A percentile compares a stretch with the other conserved stretches of the same genome.
phyloP scores from a whole-genome alignment of 352 stramenopile genomes.

The Globisporangium carolinianum region DNA sequence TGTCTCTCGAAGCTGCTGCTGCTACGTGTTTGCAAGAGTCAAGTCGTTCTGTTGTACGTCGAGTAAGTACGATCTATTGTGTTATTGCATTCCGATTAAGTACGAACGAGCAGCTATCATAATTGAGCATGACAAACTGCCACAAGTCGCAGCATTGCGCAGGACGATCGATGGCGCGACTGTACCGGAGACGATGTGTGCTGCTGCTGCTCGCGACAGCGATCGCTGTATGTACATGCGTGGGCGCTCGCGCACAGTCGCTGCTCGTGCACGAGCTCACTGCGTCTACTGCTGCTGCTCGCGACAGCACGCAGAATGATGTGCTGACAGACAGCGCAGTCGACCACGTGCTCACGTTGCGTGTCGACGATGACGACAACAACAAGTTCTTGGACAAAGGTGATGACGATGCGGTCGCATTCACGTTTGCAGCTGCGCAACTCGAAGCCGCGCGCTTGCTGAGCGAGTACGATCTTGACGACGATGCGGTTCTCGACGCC shows the following conservation, averaged over 20 bases:
- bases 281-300: not conserved
- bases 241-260: not conserved
- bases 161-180: no score
- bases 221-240: not conserved
- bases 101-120: no score
- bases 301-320: not conserved
- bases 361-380: not conserved
- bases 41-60: no score
- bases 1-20: conserved; percentile 1
- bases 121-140: no score
- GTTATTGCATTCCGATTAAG: no score
- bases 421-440: conserved; percentile 10
- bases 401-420: not conserved
- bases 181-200: not conserved
- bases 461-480: not conserved
- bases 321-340: not conserved
- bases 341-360: not conserved
- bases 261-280: not conserved
- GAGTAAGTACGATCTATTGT: not conserved
- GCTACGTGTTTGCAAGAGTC: not conserved
- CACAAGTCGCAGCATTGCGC: no score
- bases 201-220: not conserved
- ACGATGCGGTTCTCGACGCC: not conserved
- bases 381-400: not conserved
- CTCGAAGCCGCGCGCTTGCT: conserved; percentile 10